Evolutionary conservation across 306 rosid species (phyloP).

Genomic region (Casuarina glauca): DNA sequence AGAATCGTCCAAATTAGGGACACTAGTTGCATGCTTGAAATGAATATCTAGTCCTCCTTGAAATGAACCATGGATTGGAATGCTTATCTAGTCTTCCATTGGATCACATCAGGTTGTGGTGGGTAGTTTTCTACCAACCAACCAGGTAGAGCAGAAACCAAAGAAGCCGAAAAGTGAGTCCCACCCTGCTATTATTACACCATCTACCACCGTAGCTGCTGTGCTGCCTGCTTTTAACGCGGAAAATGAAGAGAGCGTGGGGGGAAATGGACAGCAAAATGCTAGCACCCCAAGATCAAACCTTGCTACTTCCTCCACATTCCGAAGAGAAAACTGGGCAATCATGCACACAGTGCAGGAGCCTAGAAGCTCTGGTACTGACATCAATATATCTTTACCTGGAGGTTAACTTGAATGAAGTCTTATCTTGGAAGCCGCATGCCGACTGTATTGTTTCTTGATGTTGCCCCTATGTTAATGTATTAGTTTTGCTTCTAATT

Average conservation of each 20-base stretch:
- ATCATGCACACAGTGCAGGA: slow-evolving; percentile 66
- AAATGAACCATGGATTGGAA: slow-evolving; percentile 15
- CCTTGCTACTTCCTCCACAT: slow-evolving; percentile 41
- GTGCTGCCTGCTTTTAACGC: slow-evolving; percentile 37
- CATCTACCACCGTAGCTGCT: slow-evolving; percentile 34
- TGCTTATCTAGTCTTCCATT: slow-evolving; percentile 14
- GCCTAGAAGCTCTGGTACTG: slow-evolving; percentile 64
- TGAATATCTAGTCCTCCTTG: neutral
- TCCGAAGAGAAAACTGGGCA: slow-evolving; percentile 76
- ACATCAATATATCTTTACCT: slow-evolving; percentile 79
- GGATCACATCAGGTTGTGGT: slow-evolving; percentile 65
- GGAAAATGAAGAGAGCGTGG: slow-evolving; percentile 57
- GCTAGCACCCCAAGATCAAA: slow-evolving; percentile 40
- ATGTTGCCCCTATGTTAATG: slow-evolving; percentile 28
- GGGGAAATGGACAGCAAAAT: slow-evolving; percentile 53
- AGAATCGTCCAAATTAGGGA: neutral
- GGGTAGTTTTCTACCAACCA: slow-evolving; percentile 77
- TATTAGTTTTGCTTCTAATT: slow-evolving; percentile 37
- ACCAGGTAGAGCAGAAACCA: slow-evolving; percentile 57
- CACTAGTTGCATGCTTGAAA: neutral
- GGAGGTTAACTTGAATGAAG: slow-evolving; percentile 34
- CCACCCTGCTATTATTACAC: slow-evolving; percentile 24
- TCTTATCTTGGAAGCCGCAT: slow-evolving; percentile 3
- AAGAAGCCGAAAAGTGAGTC: slow-evolving; percentile 57
- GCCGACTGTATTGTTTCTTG: slow-evolving; percentile 43